Percentiles rank a stretch among this genome's conserved stretches.
Evolutionary conservation across 768 basidiomycete genomes (phyloP).

Genomic region (Leucogyrophana mollusca): DNA sequence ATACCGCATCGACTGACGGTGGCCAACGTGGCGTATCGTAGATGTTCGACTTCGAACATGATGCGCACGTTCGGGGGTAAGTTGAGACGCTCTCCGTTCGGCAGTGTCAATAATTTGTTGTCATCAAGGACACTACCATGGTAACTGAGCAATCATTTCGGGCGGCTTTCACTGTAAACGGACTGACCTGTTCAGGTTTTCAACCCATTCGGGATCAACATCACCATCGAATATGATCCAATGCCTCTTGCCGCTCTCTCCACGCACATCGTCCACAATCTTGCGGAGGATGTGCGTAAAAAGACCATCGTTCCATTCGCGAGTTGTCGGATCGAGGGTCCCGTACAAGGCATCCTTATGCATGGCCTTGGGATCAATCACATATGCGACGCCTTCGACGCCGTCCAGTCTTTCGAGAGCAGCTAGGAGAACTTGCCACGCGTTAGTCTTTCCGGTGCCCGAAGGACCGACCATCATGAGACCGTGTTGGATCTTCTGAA

Average conservation of each 20-base stretch:
- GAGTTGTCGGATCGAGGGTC: conserved; percentile 92
- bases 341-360: conserved; percentile 98
- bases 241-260: conserved; percentile 93
- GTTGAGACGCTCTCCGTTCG: conserved; percentile 97
- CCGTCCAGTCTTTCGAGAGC: conserved; percentile 92
- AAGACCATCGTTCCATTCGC: conserved; percentile 98
- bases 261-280: conserved; percentile 98
- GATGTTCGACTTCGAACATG: conserved; percentile 99
- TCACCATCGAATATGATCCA: conserved; percentile 99
- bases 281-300: conserved; percentile 98
- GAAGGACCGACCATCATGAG: conserved; percentile 99
- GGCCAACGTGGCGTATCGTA: conserved; percentile 94
- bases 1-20: conserved; percentile 99
- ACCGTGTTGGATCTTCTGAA: conserved; percentile 99
- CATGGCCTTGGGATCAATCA: conserved; percentile 99
- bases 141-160: conserved; percentile 1
- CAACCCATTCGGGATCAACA: conserved; percentile 99
- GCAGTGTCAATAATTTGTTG: conserved; percentile 95
- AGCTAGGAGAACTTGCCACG: conserved; percentile 91
- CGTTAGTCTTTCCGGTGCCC: conserved; percentile 94
- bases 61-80: conserved; percentile 96
- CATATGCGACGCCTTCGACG: conserved; percentile 88
- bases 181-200: conserved; percentile 93
- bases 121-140: conserved; percentile 88
- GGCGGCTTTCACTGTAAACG: background rate